These are phyloP conservation scores for Leucosporidium yakuticum DNA, from an alignment of 768 basidiomycete species.

Conservation along the genomic window DNA sequence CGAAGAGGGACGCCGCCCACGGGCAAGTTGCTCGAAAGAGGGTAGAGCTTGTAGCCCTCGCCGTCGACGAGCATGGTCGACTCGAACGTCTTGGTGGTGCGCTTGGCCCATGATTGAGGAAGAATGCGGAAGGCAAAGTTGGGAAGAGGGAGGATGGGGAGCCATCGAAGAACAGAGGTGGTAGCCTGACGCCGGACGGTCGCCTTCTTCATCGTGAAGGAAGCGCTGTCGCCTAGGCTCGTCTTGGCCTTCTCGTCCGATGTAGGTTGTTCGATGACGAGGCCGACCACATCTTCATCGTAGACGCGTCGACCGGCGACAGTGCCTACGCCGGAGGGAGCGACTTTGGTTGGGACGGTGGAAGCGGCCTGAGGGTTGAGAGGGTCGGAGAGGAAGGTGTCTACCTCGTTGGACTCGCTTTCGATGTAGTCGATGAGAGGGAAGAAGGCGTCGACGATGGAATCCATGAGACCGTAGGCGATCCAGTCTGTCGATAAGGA, in stretches of 20 bases:
- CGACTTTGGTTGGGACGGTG: conserved; percentile 1
- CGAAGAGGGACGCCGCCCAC: not conserved
- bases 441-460: conserved; percentile 89
- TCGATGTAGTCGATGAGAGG: conserved; percentile 75
- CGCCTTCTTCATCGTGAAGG: conserved; percentile 20
- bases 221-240: not conserved
- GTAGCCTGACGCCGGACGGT: conserved; percentile 13
- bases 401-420: conserved; percentile 69
- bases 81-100: conserved; percentile 3
- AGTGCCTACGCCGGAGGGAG: conserved; percentile 17
- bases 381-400: conserved; percentile 56
- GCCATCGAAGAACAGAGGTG: not conserved
- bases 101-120: not conserved
- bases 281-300: conserved; percentile 23
- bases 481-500: conserved; percentile 68
- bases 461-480: conserved; percentile 84
- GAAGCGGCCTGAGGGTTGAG: conserved; percentile 17
- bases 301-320: conserved; percentile 22
- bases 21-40: not conserved
- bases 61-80: conserved; percentile 30
- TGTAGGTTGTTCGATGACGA: conserved; percentile 19
- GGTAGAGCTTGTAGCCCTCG: conserved; percentile 23
- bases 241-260: conserved; percentile 3
- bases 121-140: conserved; percentile 14
- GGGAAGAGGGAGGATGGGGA: conserved; percentile 10